phyloP scores from a whole-genome alignment of 2,329 filamentous ascomycete species.

The Coniella lustricola region DNA sequence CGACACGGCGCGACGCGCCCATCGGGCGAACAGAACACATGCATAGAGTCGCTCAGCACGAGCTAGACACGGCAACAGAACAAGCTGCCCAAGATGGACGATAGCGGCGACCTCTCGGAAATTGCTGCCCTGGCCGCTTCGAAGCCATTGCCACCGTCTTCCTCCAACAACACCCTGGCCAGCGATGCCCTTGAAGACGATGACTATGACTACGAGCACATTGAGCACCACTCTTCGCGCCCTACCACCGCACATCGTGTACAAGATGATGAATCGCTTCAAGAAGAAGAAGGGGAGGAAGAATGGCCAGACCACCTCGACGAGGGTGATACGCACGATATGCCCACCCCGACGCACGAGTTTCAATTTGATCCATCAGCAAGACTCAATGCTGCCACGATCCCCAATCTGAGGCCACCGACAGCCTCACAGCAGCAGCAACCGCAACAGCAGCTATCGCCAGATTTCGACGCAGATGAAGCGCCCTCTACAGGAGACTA shows the following conservation, averaged over 20 bases:
- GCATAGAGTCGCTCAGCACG: not conserved
- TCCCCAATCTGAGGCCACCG: constrained; percentile 10
- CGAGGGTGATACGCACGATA: constrained; percentile 3
- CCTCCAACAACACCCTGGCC: constrained; percentile 5
- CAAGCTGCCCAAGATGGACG: constrained; percentile 3
- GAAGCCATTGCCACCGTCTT: constrained; percentile 10
- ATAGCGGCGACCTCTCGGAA: constrained; percentile 2
- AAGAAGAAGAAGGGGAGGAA: not conserved
- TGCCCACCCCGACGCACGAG: constrained; percentile 10
- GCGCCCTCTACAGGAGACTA: constrained; percentile 24
- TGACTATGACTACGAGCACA: constrained; percentile 1
- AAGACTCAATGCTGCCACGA: constrained; percentile 2
- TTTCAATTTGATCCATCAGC: constrained; percentile 4
- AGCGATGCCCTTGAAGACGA: not conserved
- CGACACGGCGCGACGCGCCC: constrained; percentile 1
- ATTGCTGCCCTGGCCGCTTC: constrained; percentile 8
- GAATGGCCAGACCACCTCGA: not conserved
- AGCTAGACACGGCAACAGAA: not conserved
- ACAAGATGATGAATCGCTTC: not conserved
- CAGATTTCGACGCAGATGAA: not conserved
- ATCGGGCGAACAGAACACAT: not conserved
- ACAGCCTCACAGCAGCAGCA: not conserved
- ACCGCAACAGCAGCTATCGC: not conserved
- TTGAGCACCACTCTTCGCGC: constrained; percentile 3
- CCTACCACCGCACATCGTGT: constrained; percentile 12